Conservation (phyloP, 116 monocot genomes). For the Phalaenopsis hybrid region DNA sequence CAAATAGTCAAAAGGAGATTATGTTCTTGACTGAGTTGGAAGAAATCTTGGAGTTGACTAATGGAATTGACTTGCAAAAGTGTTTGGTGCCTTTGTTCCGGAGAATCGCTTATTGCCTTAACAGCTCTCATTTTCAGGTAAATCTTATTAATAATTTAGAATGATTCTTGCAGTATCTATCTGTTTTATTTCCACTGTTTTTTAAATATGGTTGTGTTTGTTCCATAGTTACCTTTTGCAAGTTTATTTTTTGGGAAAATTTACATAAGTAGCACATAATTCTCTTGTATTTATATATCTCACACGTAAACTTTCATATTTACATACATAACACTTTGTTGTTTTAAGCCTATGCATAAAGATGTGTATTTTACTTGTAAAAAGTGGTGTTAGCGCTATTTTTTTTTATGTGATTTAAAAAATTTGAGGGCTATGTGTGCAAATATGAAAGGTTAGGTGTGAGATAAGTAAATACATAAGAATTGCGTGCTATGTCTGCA, state of each 20-base stretch:
- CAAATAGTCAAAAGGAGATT: conserved; percentile 57
- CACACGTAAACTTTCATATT: too few relatives aligned
- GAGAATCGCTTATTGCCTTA: conserved; percentile 37
- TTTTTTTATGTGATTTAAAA: too few relatives aligned
- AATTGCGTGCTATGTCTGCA: too few relatives aligned
- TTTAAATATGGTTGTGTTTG: background rate
- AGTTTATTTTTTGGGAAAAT: background rate
- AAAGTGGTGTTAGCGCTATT: too few relatives aligned
- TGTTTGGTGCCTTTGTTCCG: conserved; percentile 53
- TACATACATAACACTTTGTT: too few relatives aligned
- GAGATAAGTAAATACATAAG: too few relatives aligned
- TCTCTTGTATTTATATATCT: too few relatives aligned
- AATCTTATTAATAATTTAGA: background rate
- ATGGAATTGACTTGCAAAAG: conserved; percentile 35
- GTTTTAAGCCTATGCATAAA: too few relatives aligned
- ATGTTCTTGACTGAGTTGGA: conserved; percentile 59
- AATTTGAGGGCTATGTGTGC: too few relatives aligned
- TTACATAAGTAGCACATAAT: too few relatives aligned
- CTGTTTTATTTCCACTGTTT: background rate
- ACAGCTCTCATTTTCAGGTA: conserved; percentile 64
- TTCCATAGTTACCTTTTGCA: background rate
- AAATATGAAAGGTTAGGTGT: too few relatives aligned
- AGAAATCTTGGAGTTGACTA: conserved; percentile 40
- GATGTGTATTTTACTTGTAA: too few relatives aligned
- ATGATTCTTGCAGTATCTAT: background rate